Base-by-base conservation (phyloP, 1,284 basidiomycete species). In the Cryptococcus floricola region DNA sequence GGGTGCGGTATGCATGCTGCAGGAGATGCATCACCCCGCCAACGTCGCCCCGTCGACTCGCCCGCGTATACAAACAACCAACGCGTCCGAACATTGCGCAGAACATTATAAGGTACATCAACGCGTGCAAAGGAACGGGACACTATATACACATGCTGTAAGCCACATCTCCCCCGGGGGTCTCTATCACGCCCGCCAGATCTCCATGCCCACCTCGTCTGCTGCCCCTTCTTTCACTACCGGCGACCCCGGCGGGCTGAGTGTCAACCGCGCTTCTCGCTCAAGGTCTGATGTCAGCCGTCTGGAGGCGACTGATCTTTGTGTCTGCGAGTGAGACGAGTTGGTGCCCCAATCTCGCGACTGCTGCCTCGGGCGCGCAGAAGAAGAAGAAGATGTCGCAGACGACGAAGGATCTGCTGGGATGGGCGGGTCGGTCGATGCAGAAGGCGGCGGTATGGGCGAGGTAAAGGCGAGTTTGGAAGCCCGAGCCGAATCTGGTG, bases 391-490 rank as follows among this genome's bases (percentile, higher is more conserved):
- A 10, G 31, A 34, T 8, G 31, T 34, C 31, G 31, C 31, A 10
- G 31, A 34, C 10, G 31, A 34, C 10, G 31, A 34, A 7, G 31
- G 5, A 34, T 34, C 31, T 34, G 31, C 31, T 8, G 31, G 31
- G 31, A 34, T 10, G 31, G 31, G 31, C 31, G 31, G 31, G 31
- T 34, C 31, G 31, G 10, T 8, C 18, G 42, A 25, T 44, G 42
- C 18, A 25, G 18, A 44, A 12, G 42, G 42, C 25, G n/a, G n/a
- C 60, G 38, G 64, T 48, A 42, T 69, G 65, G 46, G 67, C 51
- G 34, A 65, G 50, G 19, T 42, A 52, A 44, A 66, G 61, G 18
- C 63, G 58, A 39, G 62, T 45, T 10, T 65, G 50, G 58, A 64
- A 65, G 25, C 57, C 42, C 58, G 64, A 59, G 18, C 65, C 25